Percentiles rank a stretch among this genome's conserved stretches.
These are phyloP conservation scores for Hyaloperonospora brassicae DNA, from an alignment of 352 stramenopile genomes.

Conservation along the genomic window DNA sequence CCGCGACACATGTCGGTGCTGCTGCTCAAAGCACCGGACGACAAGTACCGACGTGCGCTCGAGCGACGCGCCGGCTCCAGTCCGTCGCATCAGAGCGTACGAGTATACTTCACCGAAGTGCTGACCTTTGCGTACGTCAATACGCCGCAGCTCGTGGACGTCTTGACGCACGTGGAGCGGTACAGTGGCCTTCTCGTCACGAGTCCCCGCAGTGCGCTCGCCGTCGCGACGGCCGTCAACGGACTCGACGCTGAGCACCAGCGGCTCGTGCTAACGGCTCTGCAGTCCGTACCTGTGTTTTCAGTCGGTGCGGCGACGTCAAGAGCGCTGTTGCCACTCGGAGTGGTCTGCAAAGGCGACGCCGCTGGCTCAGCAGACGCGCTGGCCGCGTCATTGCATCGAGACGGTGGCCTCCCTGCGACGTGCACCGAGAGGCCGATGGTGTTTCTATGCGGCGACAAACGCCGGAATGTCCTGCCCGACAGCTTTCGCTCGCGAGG, in stretches of 20 bases:
- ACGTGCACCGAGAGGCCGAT: slow-evolving; percentile 38
- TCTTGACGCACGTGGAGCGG: slow-evolving; percentile 36
- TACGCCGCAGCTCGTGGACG: slow-evolving; percentile 24
- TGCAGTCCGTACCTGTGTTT: slow-evolving; percentile 37
- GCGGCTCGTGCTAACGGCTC: slow-evolving; percentile 18
- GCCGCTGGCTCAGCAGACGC: slow-evolving; percentile 60
- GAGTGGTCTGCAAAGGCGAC: slow-evolving; percentile 49
- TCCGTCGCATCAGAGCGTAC: slow-evolving; percentile 2
- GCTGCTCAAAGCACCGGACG: slow-evolving; percentile 64
- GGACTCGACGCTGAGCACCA: slow-evolving; percentile 18
- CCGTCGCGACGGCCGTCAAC: slow-evolving; percentile 33
- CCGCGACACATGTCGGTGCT: slow-evolving; percentile 24
- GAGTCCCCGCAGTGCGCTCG: slow-evolving; percentile 60
- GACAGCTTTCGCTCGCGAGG: slow-evolving; percentile 46
- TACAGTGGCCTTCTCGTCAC: slow-evolving; percentile 64
- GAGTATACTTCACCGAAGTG: slow-evolving; percentile 51
- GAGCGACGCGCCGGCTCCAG: slow-evolving; percentile 1
- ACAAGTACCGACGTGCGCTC: slow-evolving; percentile 48
- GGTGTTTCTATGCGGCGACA: slow-evolving; percentile 74
- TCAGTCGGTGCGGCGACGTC: slow-evolving; percentile 66
- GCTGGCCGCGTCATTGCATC: slow-evolving; percentile 40
- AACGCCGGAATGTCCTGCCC: slow-evolving; percentile 49
- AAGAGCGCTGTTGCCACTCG: slow-evolving; percentile 43
- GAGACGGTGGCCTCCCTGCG: slow-evolving; percentile 30
- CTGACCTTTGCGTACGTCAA: slow-evolving; percentile 66